A percentile compares a stretch with the other conserved stretches of the same genome.
Evolutionary conservation across 2,329 filamentous ascomycete species (phyloP).

Genomic region (Alternaria triticina): DNA sequence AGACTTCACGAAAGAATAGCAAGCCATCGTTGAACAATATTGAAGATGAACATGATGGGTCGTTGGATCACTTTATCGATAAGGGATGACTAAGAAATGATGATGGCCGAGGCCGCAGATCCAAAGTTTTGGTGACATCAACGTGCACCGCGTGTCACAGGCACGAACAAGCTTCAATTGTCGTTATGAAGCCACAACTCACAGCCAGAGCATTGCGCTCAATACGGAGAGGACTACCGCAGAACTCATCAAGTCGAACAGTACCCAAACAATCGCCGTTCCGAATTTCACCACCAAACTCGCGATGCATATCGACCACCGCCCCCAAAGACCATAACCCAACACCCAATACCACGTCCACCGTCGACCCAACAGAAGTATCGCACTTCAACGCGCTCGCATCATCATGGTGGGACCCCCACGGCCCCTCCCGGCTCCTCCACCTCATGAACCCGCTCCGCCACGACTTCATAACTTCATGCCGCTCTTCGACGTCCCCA

Average conservation of each 20-base stretch:
- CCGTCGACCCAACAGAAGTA: conserved; percentile 82
- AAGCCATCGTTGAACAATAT: neutral
- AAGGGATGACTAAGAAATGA: neutral
- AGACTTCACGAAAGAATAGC: neutral
- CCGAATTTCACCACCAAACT: conserved; percentile 4
- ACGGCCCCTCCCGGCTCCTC: conserved; percentile 87
- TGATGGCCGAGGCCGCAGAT: neutral
- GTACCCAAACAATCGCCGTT: neutral
- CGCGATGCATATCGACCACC: conserved; percentile 24
- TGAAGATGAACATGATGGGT: neutral
- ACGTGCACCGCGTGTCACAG: neutral
- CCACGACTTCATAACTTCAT: conserved; percentile 85
- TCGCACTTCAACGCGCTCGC: conserved; percentile 94
- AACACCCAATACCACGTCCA: conserved; percentile 38
- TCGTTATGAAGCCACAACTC: conserved; percentile 18
- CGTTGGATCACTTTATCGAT: neutral
- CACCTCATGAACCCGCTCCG: conserved; percentile 98
- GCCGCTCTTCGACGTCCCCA: conserved; percentile 57
- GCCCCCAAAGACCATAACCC: conserved; percentile 21
- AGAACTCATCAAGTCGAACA: neutral
- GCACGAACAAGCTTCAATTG: neutral
- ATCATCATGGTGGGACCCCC: conserved; percentile 95
- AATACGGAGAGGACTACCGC: conserved; percentile 3
- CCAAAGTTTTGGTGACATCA: conserved; percentile 22
- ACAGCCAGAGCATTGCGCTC: conserved; percentile 14